Evolutionary conservation across 345 rosid species (phyloP).

Genomic region (Acer yangbiense): DNA sequence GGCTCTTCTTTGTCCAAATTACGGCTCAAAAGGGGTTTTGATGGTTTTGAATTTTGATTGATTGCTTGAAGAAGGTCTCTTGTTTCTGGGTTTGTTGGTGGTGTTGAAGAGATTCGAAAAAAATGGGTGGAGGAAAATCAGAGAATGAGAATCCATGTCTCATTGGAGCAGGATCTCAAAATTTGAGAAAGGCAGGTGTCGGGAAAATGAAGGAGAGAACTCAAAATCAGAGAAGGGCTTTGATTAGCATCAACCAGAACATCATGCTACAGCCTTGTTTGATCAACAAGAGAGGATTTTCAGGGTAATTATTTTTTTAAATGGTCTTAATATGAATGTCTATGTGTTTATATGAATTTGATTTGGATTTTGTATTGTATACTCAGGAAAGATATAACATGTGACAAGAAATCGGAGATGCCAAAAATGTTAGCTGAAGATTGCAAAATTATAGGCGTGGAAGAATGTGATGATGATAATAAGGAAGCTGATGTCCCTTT

Average conservation of each 20-base stretch:
- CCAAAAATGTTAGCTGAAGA: slow-evolving; percentile 34
- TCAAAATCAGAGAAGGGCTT: slow-evolving; percentile 2
- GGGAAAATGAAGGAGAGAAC: neutral
- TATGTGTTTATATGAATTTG: neutral
- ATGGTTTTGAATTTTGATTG: neutral
- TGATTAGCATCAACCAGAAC: neutral
- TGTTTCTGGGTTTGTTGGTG: neutral
- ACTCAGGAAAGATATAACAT: neutral
- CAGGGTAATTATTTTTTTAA: neutral
- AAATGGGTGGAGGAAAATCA: neutral
- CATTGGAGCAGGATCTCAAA: neutral
- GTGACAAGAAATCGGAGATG: neutral
- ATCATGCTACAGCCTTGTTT: neutral
- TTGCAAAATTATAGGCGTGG: slow-evolving; percentile 56
- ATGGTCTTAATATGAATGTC: neutral
- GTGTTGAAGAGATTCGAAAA: neutral
- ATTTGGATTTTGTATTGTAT: neutral
- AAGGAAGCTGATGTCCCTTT: slow-evolving; percentile 53
- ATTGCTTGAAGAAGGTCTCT: neutral
- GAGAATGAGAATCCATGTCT: neutral
- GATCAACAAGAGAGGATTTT: neutral
- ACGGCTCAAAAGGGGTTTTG: neutral
- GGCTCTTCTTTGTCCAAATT: no score
- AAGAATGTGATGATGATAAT: slow-evolving; percentile 24
- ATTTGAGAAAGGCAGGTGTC: neutral